Conservation (phyloP, 345 rosid genomes). For the Aurinia saxatilis region DNA sequence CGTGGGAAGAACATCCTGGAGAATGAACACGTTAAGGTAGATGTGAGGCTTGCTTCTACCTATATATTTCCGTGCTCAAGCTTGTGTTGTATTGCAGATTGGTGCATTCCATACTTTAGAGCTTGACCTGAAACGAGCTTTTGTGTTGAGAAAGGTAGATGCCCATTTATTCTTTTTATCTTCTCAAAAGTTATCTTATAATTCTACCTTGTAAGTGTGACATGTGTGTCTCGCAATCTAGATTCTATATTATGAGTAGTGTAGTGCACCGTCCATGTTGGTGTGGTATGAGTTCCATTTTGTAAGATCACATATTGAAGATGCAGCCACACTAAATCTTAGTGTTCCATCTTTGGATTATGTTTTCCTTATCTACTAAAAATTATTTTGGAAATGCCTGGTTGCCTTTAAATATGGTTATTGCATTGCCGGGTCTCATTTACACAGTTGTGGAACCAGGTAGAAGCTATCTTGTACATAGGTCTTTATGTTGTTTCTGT, state of each 20-base stretch:
- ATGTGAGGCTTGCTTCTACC: neutral
- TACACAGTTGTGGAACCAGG: neutral
- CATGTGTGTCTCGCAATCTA: neutral
- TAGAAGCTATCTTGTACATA: neutral
- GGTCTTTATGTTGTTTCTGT: neutral
- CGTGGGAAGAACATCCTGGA: conserved; percentile 83
- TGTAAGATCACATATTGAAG: neutral
- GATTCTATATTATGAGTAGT: neutral
- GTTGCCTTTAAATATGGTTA: neutral
- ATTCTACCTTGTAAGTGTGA: neutral
- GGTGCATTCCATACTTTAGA: conserved; percentile 94
- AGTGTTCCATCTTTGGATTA: neutral
- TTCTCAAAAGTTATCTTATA: neutral
- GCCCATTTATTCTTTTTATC: neutral
- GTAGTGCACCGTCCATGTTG: neutral
- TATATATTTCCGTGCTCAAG: neutral
- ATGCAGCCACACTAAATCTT: neutral
- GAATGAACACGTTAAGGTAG: conserved; percentile 87
- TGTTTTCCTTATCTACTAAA: neutral
- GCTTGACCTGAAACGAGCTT: conserved; percentile 73
- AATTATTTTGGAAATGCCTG: neutral
- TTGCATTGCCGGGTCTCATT: neutral
- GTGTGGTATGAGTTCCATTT: neutral
- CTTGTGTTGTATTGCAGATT: conserved; percentile 42
- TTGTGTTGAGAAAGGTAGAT: conserved; percentile 79